phyloP scores from a whole-genome alignment of 768 basidiomycete species.

The Filobasidium floriforme region DNA sequence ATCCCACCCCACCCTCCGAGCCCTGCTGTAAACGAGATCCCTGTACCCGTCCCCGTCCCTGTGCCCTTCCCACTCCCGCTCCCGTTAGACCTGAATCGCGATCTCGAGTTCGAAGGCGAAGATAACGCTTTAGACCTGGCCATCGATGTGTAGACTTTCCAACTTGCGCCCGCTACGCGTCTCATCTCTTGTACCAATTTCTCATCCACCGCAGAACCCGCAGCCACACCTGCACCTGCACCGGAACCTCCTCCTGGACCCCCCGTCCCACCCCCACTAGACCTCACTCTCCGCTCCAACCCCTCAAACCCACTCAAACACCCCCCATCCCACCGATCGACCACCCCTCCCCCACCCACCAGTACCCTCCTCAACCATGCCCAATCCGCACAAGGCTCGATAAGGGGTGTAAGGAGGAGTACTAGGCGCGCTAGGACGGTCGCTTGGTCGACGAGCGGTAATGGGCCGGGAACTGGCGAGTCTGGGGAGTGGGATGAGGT shows the following conservation, averaged over 20 bases:
- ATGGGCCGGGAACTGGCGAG: slow-evolving; percentile 26
- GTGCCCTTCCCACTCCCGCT: too few species aligned
- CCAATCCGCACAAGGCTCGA: slow-evolving; percentile 69
- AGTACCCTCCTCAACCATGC: slow-evolving; percentile 58
- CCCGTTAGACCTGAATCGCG: background rate
- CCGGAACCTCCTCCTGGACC: too few species aligned
- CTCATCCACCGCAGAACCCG: too few species aligned
- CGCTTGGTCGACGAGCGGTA: slow-evolving; percentile 55
- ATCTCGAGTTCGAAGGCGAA: background rate
- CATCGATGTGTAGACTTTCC: slow-evolving; percentile 64
- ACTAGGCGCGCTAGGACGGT: slow-evolving; percentile 65
- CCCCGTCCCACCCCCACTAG: too few species aligned
- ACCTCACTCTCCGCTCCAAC: slow-evolving; percentile 57
- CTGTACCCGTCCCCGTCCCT: too few species aligned
- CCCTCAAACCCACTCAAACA: slow-evolving; percentile 80
- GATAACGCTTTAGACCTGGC: slow-evolving; percentile 1
- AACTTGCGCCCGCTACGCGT: slow-evolving; percentile 72
- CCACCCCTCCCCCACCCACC: slow-evolving; percentile 53
- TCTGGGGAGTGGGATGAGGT: slow-evolving; percentile 21
- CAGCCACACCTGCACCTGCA: too few species aligned
- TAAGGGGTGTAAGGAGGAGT: slow-evolving; percentile 60
- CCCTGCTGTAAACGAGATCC: slow-evolving; percentile 3
- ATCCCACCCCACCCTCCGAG: background rate
- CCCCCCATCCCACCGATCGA: slow-evolving; percentile 79
- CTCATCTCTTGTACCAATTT: slow-evolving; percentile 53